Evolutionary conservation across 208 protist genomes (phyloP), one percentile per base, ranked within the genome.

Genomic region (Kentomonas sorsogonicus): DNA sequence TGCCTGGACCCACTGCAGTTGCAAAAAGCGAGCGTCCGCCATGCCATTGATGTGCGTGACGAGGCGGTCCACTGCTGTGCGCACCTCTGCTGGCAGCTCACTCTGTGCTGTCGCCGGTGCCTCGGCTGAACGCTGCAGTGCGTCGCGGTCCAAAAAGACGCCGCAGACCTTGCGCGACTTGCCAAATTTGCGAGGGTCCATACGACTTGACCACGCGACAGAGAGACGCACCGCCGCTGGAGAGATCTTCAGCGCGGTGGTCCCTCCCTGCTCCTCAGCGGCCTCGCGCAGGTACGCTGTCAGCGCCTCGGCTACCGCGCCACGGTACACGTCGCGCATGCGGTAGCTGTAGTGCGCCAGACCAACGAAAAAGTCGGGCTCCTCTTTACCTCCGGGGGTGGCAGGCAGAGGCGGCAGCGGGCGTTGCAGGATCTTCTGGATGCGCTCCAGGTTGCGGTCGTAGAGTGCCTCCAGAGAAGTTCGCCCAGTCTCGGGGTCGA

Each of bases 261-360:
- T n/a, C n/a, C n/a, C n/a, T n/a, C n/a, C n/a, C n/a, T n/a, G n/a
- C n/a, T n/a, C n/a, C n/a, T n/a, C n/a, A n/a, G n/a, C n/a, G n/a
- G n/a, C n/a, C n/a, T n/a, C n/a, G n/a, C n/a, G n/a, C 41, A 89
- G 66, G 3, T 80, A 74, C 34, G 89, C 64, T 15, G 62, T 47
- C 29, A 94, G 72, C 63, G 72, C 72, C 4, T 55, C 58, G 23
- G 84, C 88, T 15, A 94, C 40, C 16, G 85, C 54, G 29, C 69
- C 73, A 34, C 88, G 79, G 76, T 94, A 94, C 68, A 85, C 71
- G 60, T 94, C 84, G 6, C 88, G 79, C 41, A 85, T 66, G 9
- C 74, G 72, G 55, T 91, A 92, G 57, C 74, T 72, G 69, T 94
- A 94, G 63, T 86, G 79, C 10, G 74, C 68, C 48, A 94, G 89